These are phyloP conservation scores for Eimeria nieschulzi DNA, from an alignment of 169 alveolate genomes.

Conservation along the genomic window DNA sequence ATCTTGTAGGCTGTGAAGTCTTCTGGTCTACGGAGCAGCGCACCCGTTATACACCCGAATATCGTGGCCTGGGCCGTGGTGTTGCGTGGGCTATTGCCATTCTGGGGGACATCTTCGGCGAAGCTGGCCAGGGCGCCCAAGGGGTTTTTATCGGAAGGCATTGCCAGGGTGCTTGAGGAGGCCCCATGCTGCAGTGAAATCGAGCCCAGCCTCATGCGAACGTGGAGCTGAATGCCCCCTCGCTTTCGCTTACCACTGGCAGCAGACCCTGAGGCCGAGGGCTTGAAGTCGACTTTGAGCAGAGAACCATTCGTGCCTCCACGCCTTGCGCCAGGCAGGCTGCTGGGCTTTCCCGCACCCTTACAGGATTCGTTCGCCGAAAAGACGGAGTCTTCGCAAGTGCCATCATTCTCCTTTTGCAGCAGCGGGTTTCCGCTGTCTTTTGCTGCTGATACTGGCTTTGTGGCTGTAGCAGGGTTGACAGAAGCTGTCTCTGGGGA, in stretches of 20 bases:
- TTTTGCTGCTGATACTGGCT: neutral
- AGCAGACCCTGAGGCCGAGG: neutral
- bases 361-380: too few species aligned
- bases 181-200: neutral
- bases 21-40: neutral
- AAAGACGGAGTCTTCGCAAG: too few species aligned
- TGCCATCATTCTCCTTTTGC: neutral
- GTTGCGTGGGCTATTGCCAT: neutral
- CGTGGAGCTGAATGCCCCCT: conserved; percentile 34
- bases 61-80: neutral
- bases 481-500: neutral
- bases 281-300: neutral
- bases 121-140: neutral
- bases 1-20: too few species aligned
- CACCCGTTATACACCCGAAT: neutral
- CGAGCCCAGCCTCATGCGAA: conserved; percentile 17
- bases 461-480: neutral
- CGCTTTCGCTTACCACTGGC: neutral
- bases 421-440: too few species aligned
- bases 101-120: neutral
- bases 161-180: too few species aligned
- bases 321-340: too few species aligned
- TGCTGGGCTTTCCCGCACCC: too few species aligned
- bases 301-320: neutral
- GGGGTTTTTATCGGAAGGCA: too few species aligned